Percentiles rank a stretch among this genome's conserved stretches.
phyloP scores from a whole-genome alignment of 1,284 basidiomycete species.

The Marasmius tenuissimus region DNA sequence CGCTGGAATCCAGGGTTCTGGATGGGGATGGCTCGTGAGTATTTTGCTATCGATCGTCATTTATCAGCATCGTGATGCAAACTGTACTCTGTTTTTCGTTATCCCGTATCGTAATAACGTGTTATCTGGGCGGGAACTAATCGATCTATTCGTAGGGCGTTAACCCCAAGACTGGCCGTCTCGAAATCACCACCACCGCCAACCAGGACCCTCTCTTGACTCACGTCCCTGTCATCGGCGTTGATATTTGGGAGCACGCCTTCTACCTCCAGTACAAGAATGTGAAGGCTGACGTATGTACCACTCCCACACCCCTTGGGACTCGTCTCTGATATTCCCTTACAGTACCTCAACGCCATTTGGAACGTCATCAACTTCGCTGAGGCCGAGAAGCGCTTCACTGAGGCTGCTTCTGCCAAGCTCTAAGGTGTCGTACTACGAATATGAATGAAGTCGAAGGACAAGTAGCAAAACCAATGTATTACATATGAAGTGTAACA shows the following conservation, averaged over 20 bases:
- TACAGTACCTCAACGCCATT: conserved; percentile 76
- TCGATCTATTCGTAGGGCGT: conserved; percentile 46
- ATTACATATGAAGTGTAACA: no score
- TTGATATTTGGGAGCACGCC: conserved; percentile 88
- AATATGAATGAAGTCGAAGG: no score
- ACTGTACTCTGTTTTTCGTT: no score
- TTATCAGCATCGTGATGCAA: neutral
- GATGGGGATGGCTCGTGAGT: conserved; percentile 91
- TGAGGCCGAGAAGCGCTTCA: conserved; percentile 71
- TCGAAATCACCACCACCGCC: conserved; percentile 77
- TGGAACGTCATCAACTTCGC: conserved; percentile 85
- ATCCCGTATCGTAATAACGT: no score
- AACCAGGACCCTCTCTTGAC: conserved; percentile 89
- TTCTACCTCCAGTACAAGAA: conserved; percentile 82
- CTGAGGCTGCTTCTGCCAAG: conserved; percentile 42
- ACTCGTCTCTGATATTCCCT: conserved; percentile 2
- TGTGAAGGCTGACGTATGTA: conserved; percentile 62
- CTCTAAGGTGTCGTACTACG: conserved; percentile 19
- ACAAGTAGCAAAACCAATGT: no score
- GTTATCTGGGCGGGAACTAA: no score
- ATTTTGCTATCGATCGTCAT: neutral
- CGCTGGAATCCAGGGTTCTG: conserved; percentile 85
- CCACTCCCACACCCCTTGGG: no score
- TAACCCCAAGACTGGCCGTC: conserved; percentile 60
- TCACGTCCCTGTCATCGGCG: conserved; percentile 80